phyloP scores from a whole-genome alignment of 2,329 filamentous ascomycete species.

The Arachnomyces sp. region DNA sequence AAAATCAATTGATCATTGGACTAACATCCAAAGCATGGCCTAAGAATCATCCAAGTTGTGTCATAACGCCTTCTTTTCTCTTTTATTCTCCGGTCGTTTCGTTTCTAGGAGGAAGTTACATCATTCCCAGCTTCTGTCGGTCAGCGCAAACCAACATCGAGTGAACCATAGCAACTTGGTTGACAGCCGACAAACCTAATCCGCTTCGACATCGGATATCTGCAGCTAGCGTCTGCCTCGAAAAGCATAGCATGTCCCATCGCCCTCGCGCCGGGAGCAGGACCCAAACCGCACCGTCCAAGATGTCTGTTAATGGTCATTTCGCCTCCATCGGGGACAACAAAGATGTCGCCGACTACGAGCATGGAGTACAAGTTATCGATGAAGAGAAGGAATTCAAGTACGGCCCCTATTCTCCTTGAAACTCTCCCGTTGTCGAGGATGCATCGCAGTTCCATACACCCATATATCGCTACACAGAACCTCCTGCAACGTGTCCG shows the following conservation, averaged over 20 bases:
- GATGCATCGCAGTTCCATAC: neutral
- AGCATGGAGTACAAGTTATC: constrained; percentile 93
- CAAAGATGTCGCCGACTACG: constrained; percentile 47
- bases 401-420: constrained; percentile 45
- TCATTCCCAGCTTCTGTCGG: too few relatives aligned
- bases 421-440: constrained; percentile 4
- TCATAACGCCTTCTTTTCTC: neutral
- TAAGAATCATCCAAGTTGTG: too few relatives aligned
- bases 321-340: constrained; percentile 36
- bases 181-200: neutral
- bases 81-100: neutral
- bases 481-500: neutral
- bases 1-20: neutral
- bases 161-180: neutral
- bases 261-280: constrained; percentile 20
- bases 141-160: too few relatives aligned
- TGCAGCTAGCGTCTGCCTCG: neutral
- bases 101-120: neutral
- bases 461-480: constrained; percentile 1
- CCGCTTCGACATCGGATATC: too few relatives aligned
- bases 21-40: too few relatives aligned
- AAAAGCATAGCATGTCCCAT: constrained; percentile 14
- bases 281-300: constrained; percentile 25
- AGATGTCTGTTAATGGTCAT: constrained; percentile 39
- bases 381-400: constrained; percentile 97